A percentile compares a stretch with the other conserved stretches of the same genome.
phyloP scores from a whole-genome alignment of 305 asterid genomes.

The Coffea humblotiana region DNA sequence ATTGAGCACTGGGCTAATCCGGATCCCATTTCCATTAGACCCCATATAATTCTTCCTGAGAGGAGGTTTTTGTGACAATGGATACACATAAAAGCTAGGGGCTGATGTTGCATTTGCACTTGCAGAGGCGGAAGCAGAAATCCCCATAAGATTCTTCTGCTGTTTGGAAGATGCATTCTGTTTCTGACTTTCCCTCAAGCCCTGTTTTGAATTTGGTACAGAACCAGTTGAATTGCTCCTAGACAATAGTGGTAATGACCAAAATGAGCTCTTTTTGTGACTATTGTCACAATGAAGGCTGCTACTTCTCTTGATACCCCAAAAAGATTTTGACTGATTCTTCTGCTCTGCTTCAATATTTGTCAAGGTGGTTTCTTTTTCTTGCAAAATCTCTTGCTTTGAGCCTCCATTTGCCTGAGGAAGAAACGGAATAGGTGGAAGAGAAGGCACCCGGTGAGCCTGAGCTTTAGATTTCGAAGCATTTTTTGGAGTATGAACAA shows the following conservation, averaged over 20 bases:
- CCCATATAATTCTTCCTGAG: conserved; percentile 32
- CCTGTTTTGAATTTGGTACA: conserved; percentile 23
- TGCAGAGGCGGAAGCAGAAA: neutral
- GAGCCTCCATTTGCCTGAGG: conserved; percentile 13
- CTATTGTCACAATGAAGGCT: conserved; percentile 38
- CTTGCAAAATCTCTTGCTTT: conserved; percentile 19
- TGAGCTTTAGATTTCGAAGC: conserved; percentile 14
- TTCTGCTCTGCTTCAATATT: conserved; percentile 17
- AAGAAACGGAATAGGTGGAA: conserved; percentile 21
- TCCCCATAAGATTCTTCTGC: conserved; percentile 20
- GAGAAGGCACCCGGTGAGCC: conserved; percentile 7
- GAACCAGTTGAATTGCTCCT: conserved; percentile 53
- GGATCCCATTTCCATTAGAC: conserved; percentile 28
- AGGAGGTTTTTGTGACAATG: conserved; percentile 43
- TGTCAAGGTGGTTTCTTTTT: conserved; percentile 22
- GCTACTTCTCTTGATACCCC: conserved; percentile 40
- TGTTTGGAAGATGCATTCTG: conserved; percentile 18
- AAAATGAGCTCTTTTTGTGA: conserved; percentile 37
- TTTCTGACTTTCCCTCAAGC: conserved; percentile 24
- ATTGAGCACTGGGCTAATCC: conserved; percentile 39
- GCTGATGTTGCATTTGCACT: conserved; percentile 2
- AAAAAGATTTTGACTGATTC: conserved; percentile 32
- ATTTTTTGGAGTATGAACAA: conserved; percentile 20
- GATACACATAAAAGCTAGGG: conserved; percentile 17
- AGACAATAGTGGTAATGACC: conserved; percentile 37